Conservation (phyloP, 306 rosid species). For the Calophaca sinica region DNA sequence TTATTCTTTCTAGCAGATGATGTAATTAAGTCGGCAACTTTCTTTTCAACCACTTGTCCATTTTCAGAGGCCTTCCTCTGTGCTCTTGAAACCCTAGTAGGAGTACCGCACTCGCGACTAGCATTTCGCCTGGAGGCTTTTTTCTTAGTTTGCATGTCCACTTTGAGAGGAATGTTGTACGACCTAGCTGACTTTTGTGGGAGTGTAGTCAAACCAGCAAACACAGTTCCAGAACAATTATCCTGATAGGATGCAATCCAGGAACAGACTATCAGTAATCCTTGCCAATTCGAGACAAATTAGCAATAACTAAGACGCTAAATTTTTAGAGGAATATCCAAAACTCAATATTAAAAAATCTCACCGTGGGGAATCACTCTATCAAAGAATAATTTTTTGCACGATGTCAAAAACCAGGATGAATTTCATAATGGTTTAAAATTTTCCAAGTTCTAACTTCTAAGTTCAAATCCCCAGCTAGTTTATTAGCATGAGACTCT, state of each 20-base stretch:
- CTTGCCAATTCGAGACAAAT: slow-evolving; percentile 5
- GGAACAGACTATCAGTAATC: slow-evolving; percentile 3
- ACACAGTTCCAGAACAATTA: slow-evolving; percentile 26
- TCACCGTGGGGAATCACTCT: neutral
- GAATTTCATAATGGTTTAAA: neutral
- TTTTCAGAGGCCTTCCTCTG: slow-evolving; percentile 68
- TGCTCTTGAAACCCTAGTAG: slow-evolving; percentile 73
- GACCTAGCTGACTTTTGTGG: slow-evolving; percentile 35
- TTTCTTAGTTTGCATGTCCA: slow-evolving; percentile 81
- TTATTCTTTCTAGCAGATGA: slow-evolving; percentile 79
- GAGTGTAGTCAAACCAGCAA: slow-evolving; percentile 41
- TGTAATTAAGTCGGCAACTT: slow-evolving; percentile 69
- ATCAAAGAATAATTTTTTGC: neutral
- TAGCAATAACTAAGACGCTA: neutral
- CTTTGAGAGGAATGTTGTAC: slow-evolving; percentile 31
- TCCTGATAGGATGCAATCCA: slow-evolving; percentile 31
- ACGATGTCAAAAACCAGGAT: neutral
- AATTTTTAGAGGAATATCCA: neutral
- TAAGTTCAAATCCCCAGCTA: neutral
- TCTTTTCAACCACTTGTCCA: slow-evolving; percentile 63
- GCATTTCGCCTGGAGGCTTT: slow-evolving; percentile 62
- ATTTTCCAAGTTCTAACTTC: neutral
- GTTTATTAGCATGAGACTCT: neutral
- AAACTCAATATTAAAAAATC: neutral
- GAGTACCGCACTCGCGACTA: slow-evolving; percentile 57